Evolutionary conservation across 495 filamentous ascomycete species (phyloP).

Genomic region (Mycothermus thermophilus): DNA sequence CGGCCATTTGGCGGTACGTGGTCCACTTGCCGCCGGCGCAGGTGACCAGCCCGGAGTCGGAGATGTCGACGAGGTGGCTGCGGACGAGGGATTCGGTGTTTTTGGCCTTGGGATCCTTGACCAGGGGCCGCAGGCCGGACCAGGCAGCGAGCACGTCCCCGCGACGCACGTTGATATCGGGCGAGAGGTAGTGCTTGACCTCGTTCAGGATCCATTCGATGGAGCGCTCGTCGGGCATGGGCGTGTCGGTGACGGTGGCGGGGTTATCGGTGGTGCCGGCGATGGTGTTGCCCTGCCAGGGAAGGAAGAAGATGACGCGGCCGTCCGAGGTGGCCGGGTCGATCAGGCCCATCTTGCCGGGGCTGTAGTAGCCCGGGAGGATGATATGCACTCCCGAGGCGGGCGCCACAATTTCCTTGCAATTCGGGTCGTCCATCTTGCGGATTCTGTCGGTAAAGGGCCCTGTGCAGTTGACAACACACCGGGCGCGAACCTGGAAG

Average conservation of each 20-base stretch:
- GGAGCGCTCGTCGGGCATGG: slow-evolving; percentile 78
- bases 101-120: slow-evolving; percentile 84
- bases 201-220: slow-evolving; percentile 95
- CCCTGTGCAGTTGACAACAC: slow-evolving; percentile 92
- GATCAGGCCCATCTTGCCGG: slow-evolving; percentile 90
- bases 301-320: slow-evolving; percentile 96
- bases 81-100: slow-evolving; percentile 92
- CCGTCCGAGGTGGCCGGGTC: slow-evolving; percentile 92
- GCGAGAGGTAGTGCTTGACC: slow-evolving; percentile 75
- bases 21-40: slow-evolving; percentile 99
- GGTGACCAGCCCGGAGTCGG: slow-evolving; percentile 73
- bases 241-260: slow-evolving; percentile 65
- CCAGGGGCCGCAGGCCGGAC: slow-evolving; percentile 87
- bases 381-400: slow-evolving; percentile 91
- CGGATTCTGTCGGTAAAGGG: slow-evolving; percentile 90
- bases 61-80: slow-evolving; percentile 85
- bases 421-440: slow-evolving; percentile 65
- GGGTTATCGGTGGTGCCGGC: slow-evolving; percentile 92
- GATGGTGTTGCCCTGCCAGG: slow-evolving; percentile 98
- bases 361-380: slow-evolving; percentile 89
- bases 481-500: slow-evolving; percentile 72
- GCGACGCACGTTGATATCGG: slow-evolving; percentile 85
- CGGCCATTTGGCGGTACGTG: slow-evolving; percentile 97
- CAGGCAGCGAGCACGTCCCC: slow-evolving; percentile 93
- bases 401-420: slow-evolving; percentile 81